Percentiles rank a stretch among this genome's conserved stretches.
phyloP scores from a whole-genome alignment of 768 basidiomycete species.

The Melanogaster broomeanus region DNA sequence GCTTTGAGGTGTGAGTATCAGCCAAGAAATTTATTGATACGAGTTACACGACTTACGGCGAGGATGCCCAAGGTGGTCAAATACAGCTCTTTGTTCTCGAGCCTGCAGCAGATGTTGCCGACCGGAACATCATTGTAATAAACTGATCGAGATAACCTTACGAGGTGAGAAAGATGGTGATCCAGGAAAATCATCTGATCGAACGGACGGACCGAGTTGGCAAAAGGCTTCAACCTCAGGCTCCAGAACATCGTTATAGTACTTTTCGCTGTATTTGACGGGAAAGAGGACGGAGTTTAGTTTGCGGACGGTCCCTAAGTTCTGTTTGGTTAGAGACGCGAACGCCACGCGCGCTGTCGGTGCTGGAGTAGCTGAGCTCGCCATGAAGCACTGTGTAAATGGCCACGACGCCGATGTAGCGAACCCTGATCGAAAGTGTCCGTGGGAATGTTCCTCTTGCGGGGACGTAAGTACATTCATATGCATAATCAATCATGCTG shows the following conservation, averaged over 20 bases:
- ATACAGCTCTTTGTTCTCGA: slow-evolving; percentile 70
- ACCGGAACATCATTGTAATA: slow-evolving; percentile 94
- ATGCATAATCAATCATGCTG: no score
- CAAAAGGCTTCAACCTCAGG: slow-evolving; percentile 85
- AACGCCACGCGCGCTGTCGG: slow-evolving; percentile 56
- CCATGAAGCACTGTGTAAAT: slow-evolving; percentile 23
- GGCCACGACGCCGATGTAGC: slow-evolving; percentile 21
- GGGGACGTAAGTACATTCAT: no score
- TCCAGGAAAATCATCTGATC: slow-evolving; percentile 9
- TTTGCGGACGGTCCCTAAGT: slow-evolving; percentile 69
- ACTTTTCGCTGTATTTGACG: slow-evolving; percentile 85
- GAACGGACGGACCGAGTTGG: slow-evolving; percentile 70
- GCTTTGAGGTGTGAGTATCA: slow-evolving; percentile 45
- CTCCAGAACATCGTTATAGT: slow-evolving; percentile 77
- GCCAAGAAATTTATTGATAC: slow-evolving; percentile 11
- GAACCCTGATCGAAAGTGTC: slow-evolving; percentile 10
- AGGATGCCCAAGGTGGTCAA: slow-evolving; percentile 93
- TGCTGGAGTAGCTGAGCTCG: slow-evolving; percentile 19
- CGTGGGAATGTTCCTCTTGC: slow-evolving; percentile 23
- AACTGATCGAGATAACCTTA: slow-evolving; percentile 46
- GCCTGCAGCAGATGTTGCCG: slow-evolving; percentile 83
- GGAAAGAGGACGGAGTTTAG: slow-evolving; percentile 83
- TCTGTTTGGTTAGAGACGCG: slow-evolving; percentile 76
- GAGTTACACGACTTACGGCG: slow-evolving; percentile 55
- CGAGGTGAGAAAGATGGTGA: slow-evolving; percentile 21